Evolutionary conservation across 176 grass and related monocot species (phyloP), one percentile per base, ranked within the genome.

Genomic region (Coix lacrymajobi): DNA sequence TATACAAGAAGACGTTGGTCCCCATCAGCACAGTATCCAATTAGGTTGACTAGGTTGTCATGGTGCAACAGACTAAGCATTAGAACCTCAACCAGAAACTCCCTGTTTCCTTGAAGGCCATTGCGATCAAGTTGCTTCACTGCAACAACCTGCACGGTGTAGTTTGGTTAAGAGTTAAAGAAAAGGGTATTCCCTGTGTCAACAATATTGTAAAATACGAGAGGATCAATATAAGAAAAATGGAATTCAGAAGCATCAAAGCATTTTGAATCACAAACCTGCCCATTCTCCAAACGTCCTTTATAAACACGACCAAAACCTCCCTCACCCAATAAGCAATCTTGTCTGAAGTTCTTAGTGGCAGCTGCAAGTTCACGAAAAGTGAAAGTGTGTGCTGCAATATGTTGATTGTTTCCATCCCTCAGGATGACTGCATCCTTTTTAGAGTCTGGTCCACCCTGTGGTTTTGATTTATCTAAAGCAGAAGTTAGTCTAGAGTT

Each of bases 1-100:
- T 97, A 97, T 78, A 97, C 94, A 75, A 97, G 94, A 73, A 97
- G 91, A 65, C 94, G 89, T 80, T 97, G 91, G 39, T 94, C 94
- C 63, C 91, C 91, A 86, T 97, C 94, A 74, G 94, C 94, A 87
- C 94, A 97, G 66, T 97, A 97, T 72, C 94, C 94, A 81, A 92
- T 97, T 77, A 97, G 61, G 88, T 92, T 94, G 66, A 97, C 94
- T 63, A 97, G 85, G 86, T 97, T 97, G 62, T 92, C 86, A 75
- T 97, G 91, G 79, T 94, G 89, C 77, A 97, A 73, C 14, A 94
- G 84, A 73, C 94, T 97, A 20, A 97, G 94, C 91, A 97, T 97
- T 49, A 94, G 81, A 64, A 97, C 94, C 85, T 97, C 94, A 54
- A 94, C 91, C 43, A 97, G 89, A 85, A 94, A 97, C 49, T 97